Percentiles rank a stretch among this genome's conserved stretches.
Evolutionary conservation across 2,329 filamentous ascomycete genomes (phyloP).

Genomic region (Sporothrix brunneoviolacea): DNA sequence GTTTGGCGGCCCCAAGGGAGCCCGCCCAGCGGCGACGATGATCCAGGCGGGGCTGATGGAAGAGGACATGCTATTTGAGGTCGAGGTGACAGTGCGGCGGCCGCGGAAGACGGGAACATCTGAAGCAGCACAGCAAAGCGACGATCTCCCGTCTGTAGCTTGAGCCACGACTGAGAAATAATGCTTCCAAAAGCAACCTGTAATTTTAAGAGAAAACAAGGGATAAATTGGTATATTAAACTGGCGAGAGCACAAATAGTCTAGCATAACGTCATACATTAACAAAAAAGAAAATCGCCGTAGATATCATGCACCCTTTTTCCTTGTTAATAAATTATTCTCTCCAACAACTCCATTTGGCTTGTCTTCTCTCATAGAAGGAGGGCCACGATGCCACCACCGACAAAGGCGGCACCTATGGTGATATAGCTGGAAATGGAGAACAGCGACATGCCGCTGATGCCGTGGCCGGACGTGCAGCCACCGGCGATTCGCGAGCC

Average conservation of each 20-base stretch:
- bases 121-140: too few relatives aligned
- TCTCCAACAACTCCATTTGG: neutral
- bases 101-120: neutral
- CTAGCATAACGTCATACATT: neutral
- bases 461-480: slow-evolving; percentile 63
- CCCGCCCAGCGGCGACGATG: slow-evolving; percentile 49
- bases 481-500: slow-evolving; percentile 58
- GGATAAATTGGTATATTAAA: too few relatives aligned
- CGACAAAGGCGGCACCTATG: slow-evolving; percentile 50
- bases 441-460: slow-evolving; percentile 59
- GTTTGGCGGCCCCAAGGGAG: slow-evolving; percentile 39
- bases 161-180: too few relatives aligned
- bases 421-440: slow-evolving; percentile 57
- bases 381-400: slow-evolving; percentile 29
- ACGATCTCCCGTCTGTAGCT: too few relatives aligned
- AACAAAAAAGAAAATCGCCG: too few relatives aligned
- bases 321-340: too few relatives aligned
- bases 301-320: too few relatives aligned
- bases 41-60: slow-evolving; percentile 44
- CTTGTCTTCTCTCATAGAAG: slow-evolving; percentile 4
- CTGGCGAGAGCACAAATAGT: neutral
- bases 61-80: slow-evolving; percentile 37
- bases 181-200: too few relatives aligned
- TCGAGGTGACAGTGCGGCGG: slow-evolving; percentile 28
- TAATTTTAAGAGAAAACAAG: too few relatives aligned